phyloP scores from a whole-genome alignment of 805 yeast species.

The Yarrowia deformans region DNA sequence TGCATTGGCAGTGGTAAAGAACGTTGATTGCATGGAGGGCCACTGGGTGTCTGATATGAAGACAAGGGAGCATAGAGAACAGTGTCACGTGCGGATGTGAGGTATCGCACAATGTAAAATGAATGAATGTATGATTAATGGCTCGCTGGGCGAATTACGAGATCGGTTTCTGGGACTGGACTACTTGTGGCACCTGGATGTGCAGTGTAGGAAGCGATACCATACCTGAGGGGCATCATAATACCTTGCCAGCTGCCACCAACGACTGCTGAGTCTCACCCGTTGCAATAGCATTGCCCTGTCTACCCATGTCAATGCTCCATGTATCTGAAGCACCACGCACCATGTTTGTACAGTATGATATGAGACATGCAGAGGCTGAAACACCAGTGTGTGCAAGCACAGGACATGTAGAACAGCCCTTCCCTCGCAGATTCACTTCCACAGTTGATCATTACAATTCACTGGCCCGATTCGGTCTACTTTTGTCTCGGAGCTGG shows the following conservation, averaged over 20 bases:
- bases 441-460: no score
- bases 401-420: no score
- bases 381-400: no score
- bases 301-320: neutral
- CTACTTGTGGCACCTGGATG: neutral
- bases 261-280: neutral
- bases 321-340: constrained; percentile 6
- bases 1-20: neutral
- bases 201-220: neutral
- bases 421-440: no score
- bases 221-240: neutral
- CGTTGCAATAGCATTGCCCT: neutral
- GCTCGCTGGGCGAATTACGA: neutral
- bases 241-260: no score
- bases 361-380: neutral
- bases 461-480: no score
- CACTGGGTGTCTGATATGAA: neutral
- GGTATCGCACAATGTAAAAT: neutral
- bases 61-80: constrained; percentile 30
- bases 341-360: neutral
- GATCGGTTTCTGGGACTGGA: neutral
- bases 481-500: no score
- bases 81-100: neutral
- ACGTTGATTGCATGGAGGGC: constrained; percentile 6
- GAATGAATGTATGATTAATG: constrained; percentile 1